These are phyloP conservation scores for Carex cristatella DNA, from an alignment of 176 grass and related monocot genomes.

Conservation along the genomic window DNA sequence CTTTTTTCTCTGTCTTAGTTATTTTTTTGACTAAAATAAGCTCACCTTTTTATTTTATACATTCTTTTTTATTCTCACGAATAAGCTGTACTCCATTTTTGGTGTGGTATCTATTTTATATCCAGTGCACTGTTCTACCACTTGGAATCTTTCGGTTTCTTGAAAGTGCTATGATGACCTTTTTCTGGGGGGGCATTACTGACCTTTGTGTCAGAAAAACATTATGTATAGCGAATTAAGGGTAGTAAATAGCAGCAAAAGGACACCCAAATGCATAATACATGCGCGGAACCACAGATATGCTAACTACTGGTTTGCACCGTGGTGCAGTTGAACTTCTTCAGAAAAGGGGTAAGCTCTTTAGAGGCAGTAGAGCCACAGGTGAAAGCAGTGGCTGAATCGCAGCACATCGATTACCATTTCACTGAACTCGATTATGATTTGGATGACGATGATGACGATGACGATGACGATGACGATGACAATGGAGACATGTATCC, in stretches of 20 bases:
- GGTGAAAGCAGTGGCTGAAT: slow-evolving; percentile 73
- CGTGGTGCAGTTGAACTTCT: slow-evolving; percentile 66
- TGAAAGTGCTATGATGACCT: background rate
- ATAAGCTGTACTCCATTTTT: background rate
- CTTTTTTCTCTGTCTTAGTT: background rate
- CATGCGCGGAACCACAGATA: background rate
- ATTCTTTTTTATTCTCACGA: background rate
- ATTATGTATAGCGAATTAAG: background rate
- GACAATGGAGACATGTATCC: slow-evolving; percentile 37
- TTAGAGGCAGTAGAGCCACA: slow-evolving; percentile 87
- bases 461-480: slow-evolving; percentile 61
- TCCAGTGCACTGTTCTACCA: background rate
- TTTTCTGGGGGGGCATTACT: background rate
- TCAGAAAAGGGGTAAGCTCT: slow-evolving; percentile 71
- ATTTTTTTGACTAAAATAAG: background rate
- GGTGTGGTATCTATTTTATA: background rate
- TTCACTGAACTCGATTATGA: slow-evolving; percentile 89
- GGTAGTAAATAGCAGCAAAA: background rate
- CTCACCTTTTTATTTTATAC: background rate
- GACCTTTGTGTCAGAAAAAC: slow-evolving; percentile 9
- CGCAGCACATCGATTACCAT: slow-evolving; percentile 89
- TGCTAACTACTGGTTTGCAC: background rate
- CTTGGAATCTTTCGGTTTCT: background rate
- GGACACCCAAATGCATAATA: background rate
- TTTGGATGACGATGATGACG: slow-evolving; percentile 50